Evolutionary conservation across 208 protist genomes (phyloP).

Genomic region (Leishmania tarentolae): DNA sequence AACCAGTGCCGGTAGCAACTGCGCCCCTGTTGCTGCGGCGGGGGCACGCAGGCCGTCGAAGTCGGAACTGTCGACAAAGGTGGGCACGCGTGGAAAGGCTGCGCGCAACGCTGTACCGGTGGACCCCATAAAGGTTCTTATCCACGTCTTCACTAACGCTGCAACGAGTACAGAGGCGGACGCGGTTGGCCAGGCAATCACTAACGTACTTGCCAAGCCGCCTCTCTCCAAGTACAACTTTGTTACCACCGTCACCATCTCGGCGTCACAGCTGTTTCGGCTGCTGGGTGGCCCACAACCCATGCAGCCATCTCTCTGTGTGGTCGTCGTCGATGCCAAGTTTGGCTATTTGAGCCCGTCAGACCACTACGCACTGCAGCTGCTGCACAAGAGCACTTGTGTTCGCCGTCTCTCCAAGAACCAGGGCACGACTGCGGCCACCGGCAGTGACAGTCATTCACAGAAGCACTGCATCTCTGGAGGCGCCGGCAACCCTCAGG

Average conservation of each 20-base stretch:
- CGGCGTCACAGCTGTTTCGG: slow-evolving; percentile 38
- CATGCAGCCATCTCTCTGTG: slow-evolving; percentile 28
- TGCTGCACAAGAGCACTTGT: slow-evolving; percentile 27
- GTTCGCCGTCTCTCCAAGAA: neutral
- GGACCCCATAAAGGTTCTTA: slow-evolving; percentile 33
- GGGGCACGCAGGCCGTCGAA: slow-evolving; percentile 8
- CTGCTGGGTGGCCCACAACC: slow-evolving; percentile 16
- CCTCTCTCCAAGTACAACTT: slow-evolving; percentile 50
- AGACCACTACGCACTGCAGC: slow-evolving; percentile 32
- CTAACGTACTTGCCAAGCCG: slow-evolving; percentile 38
- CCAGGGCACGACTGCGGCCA: neutral
- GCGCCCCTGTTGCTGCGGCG: neutral
- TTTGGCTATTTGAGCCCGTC: slow-evolving; percentile 27
- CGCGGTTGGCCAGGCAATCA: slow-evolving; percentile 44
- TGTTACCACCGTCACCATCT: slow-evolving; percentile 41
- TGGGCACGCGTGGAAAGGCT: neutral
- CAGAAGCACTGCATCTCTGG: neutral
- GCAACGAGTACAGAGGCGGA: slow-evolving; percentile 16
- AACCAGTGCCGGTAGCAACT: slow-evolving; percentile 3
- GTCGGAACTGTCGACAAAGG: neutral
- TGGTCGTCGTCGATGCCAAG: slow-evolving; percentile 46
- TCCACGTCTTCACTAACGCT: slow-evolving; percentile 49
- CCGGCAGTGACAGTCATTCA: neutral
- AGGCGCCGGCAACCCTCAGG: neutral
- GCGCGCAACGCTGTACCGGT: too few relatives aligned